Evolutionary conservation across 2,329 filamentous ascomycete genomes (phyloP).

Genomic region (Hypoxylon sp.): DNA sequence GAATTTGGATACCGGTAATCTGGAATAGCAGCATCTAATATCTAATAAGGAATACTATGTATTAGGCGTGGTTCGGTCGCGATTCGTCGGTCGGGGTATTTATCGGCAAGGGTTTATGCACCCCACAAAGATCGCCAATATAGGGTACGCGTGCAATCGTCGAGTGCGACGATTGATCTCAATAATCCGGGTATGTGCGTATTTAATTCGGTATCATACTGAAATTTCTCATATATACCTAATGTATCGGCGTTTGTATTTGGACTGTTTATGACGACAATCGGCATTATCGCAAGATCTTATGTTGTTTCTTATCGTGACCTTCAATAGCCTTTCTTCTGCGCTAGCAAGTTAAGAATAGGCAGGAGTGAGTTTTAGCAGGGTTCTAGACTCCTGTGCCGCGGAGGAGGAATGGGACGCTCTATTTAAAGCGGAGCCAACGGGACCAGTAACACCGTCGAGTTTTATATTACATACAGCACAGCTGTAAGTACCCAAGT

Average conservation of each 20-base stretch:
- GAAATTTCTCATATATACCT: background rate
- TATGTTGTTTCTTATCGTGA: conserved; percentile 7
- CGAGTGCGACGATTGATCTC: conserved; percentile 11
- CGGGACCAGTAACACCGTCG: conserved; percentile 24
- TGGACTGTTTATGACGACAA: background rate
- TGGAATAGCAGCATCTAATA: background rate
- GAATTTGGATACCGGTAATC: conserved; percentile 10
- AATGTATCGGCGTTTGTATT: background rate
- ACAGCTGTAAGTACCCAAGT: background rate
- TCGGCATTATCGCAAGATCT: background rate
- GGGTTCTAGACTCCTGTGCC: conserved; percentile 25
- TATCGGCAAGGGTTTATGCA: conserved; percentile 25
- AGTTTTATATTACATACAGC: conserved; percentile 8
- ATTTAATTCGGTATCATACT: background rate
- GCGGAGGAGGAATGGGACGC: conserved; percentile 3
- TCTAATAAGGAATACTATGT: conserved; percentile 8
- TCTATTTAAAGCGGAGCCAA: conserved; percentile 35
- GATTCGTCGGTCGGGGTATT: conserved; percentile 1
- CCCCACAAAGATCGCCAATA: conserved; percentile 41
- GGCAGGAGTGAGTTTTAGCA: conserved; percentile 6
- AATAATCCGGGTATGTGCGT: conserved; percentile 2
- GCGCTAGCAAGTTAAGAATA: background rate
- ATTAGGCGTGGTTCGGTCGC: background rate
- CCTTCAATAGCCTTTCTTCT: background rate
- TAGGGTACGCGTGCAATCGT: conserved; percentile 13